Percentiles rank a stretch among this genome's conserved stretches.
Conservation (phyloP, 768 basidiomycete species). For the Chalciporus chontae region DNA sequence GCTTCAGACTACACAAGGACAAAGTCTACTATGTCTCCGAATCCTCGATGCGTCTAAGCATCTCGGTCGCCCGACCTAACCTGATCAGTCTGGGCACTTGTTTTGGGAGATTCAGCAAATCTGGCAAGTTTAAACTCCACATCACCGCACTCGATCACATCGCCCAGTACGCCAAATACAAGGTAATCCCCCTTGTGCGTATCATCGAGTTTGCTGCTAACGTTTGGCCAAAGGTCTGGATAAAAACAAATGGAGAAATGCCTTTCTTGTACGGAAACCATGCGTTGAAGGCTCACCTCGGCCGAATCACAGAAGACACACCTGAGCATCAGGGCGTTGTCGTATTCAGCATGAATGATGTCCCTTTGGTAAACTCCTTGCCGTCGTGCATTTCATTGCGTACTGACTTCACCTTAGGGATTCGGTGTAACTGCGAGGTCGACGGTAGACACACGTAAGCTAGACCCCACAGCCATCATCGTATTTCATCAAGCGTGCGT, state of each 20-base stretch:
- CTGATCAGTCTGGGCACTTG: slow-evolving; percentile 93
- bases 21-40: slow-evolving; percentile 97
- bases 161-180: slow-evolving; percentile 96
- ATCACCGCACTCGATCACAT: slow-evolving; percentile 91
- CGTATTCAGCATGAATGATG: slow-evolving; percentile 92
- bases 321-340: slow-evolving; percentile 99
- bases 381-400: slow-evolving; percentile 2
- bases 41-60: slow-evolving; percentile 87
- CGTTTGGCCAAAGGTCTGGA: slow-evolving; percentile 72
- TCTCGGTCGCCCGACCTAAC: slow-evolving; percentile 89
- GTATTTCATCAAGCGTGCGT: slow-evolving; percentile 95
- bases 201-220: slow-evolving; percentile 1
- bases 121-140: slow-evolving; percentile 96
- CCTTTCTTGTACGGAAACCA: slow-evolving; percentile 99
- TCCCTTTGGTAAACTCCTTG: slow-evolving; percentile 66
- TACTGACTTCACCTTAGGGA: slow-evolving; percentile 50
- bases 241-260: slow-evolving; percentile 99
- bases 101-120: slow-evolving; percentile 96
- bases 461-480: slow-evolving; percentile 95
- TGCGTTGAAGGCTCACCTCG: slow-evolving; percentile 97
- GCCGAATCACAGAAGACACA: slow-evolving; percentile 97
- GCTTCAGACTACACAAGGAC: slow-evolving; percentile 93
- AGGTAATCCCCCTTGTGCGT: slow-evolving; percentile 49
- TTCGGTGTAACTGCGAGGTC: slow-evolving; percentile 97
- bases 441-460: slow-evolving; percentile 92